phyloP scores from a whole-genome alignment of 2,329 filamentous ascomycete genomes.

The Scedosporium minutisporum region DNA sequence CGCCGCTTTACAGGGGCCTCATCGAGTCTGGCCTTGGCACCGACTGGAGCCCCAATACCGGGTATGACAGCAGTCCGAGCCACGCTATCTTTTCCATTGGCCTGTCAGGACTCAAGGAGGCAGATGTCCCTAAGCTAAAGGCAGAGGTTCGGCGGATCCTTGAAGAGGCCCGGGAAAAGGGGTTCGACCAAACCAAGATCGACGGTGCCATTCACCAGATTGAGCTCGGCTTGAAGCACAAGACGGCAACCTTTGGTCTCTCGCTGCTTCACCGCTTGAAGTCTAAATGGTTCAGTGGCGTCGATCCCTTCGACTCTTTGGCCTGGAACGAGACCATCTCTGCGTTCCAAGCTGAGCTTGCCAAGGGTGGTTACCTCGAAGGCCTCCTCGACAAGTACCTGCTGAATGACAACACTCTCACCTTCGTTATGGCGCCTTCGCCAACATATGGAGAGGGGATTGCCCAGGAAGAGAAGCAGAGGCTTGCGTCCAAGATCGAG shows the following conservation, averaged over 20 bases:
- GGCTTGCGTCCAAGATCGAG: constrained; percentile 65
- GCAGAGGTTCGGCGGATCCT: constrained; percentile 64
- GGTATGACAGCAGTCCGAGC: constrained; percentile 72
- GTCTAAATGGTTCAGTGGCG: constrained; percentile 89
- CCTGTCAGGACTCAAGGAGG: constrained; percentile 76
- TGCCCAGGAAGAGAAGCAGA: constrained; percentile 63
- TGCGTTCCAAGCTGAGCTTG: constrained; percentile 69
- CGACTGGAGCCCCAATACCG: constrained; percentile 90
- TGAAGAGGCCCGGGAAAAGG: constrained; percentile 57
- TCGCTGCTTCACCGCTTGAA: constrained; percentile 80
- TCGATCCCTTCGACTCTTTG: constrained; percentile 82
- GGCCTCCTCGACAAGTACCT: constrained; percentile 81
- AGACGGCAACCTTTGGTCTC: constrained; percentile 92
- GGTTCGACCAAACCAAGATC: constrained; percentile 84
- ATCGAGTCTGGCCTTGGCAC: constrained; percentile 85
- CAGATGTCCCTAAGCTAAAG: constrained; percentile 69
- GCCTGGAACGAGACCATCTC: constrained; percentile 85
- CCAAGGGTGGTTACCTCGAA: constrained; percentile 72
- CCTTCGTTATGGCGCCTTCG: constrained; percentile 90
- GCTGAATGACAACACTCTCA: constrained; percentile 74
- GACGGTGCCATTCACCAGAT: constrained; percentile 90
- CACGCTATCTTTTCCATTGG: constrained; percentile 83
- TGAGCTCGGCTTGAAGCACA: constrained; percentile 89
- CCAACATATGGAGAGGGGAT: constrained; percentile 64
- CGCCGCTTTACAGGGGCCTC: constrained; percentile 78